Evolutionary conservation across 2,329 filamentous ascomycete genomes (phyloP), one percentile per base, ranked within the genome.

Genomic region (Colletotrichum sp.): DNA sequence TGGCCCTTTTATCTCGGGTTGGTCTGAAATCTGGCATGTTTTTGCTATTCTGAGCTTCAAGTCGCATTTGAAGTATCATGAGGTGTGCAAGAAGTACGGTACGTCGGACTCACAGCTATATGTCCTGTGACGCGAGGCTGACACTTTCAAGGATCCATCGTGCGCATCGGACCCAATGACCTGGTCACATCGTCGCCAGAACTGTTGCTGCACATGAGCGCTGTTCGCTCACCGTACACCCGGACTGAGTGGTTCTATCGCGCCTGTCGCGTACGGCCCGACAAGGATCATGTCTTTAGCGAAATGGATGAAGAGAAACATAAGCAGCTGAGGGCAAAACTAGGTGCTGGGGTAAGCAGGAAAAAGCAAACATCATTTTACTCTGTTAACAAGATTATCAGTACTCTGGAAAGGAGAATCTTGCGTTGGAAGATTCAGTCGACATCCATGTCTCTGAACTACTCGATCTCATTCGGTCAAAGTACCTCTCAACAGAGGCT

Each of bases 331-430:
- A 81, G 87, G 12, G 83, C 84, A 24, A 86, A 87, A 77, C 87
- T 88, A 84, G 83, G 84, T 4, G 82, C 85, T 1, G 87, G 85
- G n/a, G 73, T 69, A 57, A 34, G 65, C 16, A 34, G 21, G 1
- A 34, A 7, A 16, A 9, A 13, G 55, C 18, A 9, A 12, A n/a
- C 12, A 28, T 8, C 13, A 36, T 16, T 8, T 26, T 15, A 7
- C 9, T 24, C 10, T 52, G 3, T 52, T 52, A 8, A 52, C n/a
- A 6, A 18, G 4, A 26, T 6, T 8, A 59, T 8, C 59, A 84
- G 86, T 89, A 89, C 78, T 84, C 87, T 24, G 88, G 87, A 15
- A 87, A 87, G 77, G 88, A 88, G 70, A 88, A 88, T 55, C 82
- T 83, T 4, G 81, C 80, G 3, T 78, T 89, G 13, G 87, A 89